Conservation (phyloP, 2,329 filamentous ascomycete species). For the Escovopsis weberi region DNA sequence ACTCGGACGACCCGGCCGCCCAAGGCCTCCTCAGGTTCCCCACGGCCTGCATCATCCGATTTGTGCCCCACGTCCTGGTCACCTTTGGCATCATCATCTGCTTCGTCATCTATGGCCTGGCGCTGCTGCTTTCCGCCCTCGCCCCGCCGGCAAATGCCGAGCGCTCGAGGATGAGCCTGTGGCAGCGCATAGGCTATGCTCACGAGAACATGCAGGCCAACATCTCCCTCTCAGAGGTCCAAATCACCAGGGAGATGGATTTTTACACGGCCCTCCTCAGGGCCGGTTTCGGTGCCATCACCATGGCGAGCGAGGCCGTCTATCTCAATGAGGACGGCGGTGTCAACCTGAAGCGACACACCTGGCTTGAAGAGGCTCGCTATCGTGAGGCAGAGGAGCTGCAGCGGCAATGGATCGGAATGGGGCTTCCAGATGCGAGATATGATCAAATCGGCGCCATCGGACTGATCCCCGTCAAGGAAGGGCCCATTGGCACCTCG, state of each 20-base stretch:
- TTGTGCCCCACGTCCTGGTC: slow-evolving; percentile 86
- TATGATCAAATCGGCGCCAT: slow-evolving; percentile 40
- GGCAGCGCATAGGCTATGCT: slow-evolving; percentile 52
- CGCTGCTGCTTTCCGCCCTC: slow-evolving; percentile 57
- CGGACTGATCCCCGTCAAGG: slow-evolving; percentile 39
- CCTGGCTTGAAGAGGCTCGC: slow-evolving; percentile 85
- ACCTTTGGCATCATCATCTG: slow-evolving; percentile 66
- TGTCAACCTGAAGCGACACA: slow-evolving; percentile 59
- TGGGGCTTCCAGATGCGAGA: slow-evolving; percentile 30
- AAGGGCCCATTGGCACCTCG: slow-evolving; percentile 24
- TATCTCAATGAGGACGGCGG: slow-evolving; percentile 81
- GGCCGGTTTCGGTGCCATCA: slow-evolving; percentile 75
- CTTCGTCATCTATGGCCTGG: slow-evolving; percentile 59
- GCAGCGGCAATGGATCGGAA: slow-evolving; percentile 34
- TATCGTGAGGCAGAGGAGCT: slow-evolving; percentile 58
- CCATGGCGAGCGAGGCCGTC: slow-evolving; percentile 88
- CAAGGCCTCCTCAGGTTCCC: slow-evolving; percentile 73
- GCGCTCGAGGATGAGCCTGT: slow-evolving; percentile 25
- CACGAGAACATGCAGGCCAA: slow-evolving; percentile 89
- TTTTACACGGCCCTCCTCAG: slow-evolving; percentile 86
- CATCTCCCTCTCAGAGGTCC: slow-evolving; percentile 66
- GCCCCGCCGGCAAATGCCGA: slow-evolving; percentile 16
- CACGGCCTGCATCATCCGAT: slow-evolving; percentile 87
- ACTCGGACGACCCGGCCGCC: slow-evolving; percentile 41
- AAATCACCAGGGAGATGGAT: slow-evolving; percentile 76